phyloP scores from a whole-genome alignment of 768 basidiomycete genomes.

The Boletus barrowsii region DNA sequence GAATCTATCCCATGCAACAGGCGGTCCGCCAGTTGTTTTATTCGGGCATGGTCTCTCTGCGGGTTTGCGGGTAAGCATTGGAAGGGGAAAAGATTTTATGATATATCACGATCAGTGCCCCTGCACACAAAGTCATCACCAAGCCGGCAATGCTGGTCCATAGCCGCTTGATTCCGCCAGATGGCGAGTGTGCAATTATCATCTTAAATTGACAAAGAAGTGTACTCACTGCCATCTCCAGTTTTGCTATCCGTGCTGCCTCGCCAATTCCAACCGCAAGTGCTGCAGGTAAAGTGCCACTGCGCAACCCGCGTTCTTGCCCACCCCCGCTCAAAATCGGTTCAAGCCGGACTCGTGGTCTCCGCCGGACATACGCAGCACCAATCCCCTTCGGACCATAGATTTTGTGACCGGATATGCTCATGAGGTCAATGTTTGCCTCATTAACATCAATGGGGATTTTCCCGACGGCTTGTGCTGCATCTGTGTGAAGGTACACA shows the following conservation, averaged over 20 bases:
- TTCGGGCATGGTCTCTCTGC: constrained; percentile 76
- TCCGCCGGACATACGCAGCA: constrained; percentile 87
- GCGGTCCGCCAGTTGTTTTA: constrained; percentile 73
- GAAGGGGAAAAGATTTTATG: neutral
- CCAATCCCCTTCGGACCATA: constrained; percentile 98
- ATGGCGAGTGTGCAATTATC: constrained; percentile 42
- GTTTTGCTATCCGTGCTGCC: constrained; percentile 86
- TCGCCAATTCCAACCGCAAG: constrained; percentile 92
- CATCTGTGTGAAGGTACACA: constrained; percentile 95
- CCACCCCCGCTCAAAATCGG: constrained; percentile 95
- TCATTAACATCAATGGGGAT: constrained; percentile 91
- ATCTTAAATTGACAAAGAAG: constrained; percentile 35
- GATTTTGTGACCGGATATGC: constrained; percentile 95
- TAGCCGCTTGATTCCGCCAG: constrained; percentile 44
- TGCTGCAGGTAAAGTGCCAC: constrained; percentile 89
- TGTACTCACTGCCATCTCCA: constrained; percentile 86
- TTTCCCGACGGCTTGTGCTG: constrained; percentile 93
- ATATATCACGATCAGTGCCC: constrained; percentile 71
- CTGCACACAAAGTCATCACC: constrained; percentile 79
- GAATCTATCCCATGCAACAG: constrained; percentile 79
- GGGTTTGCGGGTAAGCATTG: constrained; percentile 6
- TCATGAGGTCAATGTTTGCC: constrained; percentile 93
- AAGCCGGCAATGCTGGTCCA: constrained; percentile 41
- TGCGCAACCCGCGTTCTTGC: constrained; percentile 92
- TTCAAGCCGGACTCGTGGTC: constrained; percentile 91